A percentile compares a stretch with the other conserved stretches of the same genome.
Evolutionary conservation across 2,329 filamentous ascomycete genomes (phyloP).

Genomic region (Coniella lustricola): DNA sequence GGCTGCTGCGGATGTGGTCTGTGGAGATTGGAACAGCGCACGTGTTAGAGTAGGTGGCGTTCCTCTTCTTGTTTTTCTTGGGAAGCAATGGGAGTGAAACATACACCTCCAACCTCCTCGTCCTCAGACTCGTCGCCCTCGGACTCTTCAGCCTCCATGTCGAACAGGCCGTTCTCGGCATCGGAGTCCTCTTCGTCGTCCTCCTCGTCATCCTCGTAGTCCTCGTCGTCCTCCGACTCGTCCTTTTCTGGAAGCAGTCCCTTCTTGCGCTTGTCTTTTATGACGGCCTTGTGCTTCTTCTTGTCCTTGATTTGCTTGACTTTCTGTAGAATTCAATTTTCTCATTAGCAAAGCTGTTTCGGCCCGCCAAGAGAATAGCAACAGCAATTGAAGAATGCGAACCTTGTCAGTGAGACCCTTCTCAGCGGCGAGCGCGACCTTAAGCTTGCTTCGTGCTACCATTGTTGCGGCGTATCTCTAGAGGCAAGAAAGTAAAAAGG

Average conservation of each 20-base stretch:
- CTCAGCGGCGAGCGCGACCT: constrained; percentile 47
- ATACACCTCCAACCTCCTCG: constrained; percentile 15
- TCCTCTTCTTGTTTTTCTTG: no score
- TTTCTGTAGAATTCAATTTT: constrained; percentile 2
- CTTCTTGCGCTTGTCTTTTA: constrained; percentile 32
- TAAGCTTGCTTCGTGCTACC: constrained; percentile 36
- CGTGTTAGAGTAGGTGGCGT: no score
- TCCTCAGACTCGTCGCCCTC: constrained; percentile 23
- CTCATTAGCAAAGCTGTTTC: no score
- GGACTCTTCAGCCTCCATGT: constrained; percentile 19
- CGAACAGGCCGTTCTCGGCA: constrained; percentile 9
- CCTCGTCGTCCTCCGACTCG: constrained; percentile 22
- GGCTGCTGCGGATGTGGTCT: constrained; percentile 44
- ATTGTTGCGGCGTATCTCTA: constrained; percentile 2
- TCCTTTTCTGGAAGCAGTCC: constrained; percentile 23
- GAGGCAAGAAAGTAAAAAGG: background rate
- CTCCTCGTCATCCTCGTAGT: constrained; percentile 26
- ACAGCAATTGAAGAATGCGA: background rate
- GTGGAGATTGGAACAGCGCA: constrained; percentile 12
- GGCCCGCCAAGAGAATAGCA: background rate
- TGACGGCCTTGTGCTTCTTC: constrained; percentile 36
- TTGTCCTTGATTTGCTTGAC: constrained; percentile 43
- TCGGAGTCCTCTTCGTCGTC: constrained; percentile 21
- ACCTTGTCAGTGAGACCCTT: constrained; percentile 40
- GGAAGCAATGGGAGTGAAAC: background rate